Evolutionary conservation across 176 grass and related monocot genomes (phyloP).

Genomic region (Puya raimondii): DNA sequence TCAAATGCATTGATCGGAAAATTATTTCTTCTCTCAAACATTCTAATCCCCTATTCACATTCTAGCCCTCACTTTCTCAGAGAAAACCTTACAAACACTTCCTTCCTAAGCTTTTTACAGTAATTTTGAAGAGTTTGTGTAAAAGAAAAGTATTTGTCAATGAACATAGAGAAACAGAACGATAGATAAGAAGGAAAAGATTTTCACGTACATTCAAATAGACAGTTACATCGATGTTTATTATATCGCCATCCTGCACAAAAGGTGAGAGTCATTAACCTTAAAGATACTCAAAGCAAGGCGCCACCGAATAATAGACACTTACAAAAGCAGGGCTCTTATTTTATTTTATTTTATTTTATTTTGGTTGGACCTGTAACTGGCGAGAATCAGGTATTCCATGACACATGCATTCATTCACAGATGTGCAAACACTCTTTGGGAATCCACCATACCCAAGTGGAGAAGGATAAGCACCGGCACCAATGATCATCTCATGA

Average conservation of each 20-base stretch:
- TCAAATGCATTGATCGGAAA: too few species aligned
- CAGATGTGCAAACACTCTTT: constrained; percentile 94
- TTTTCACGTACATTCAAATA: constrained; percentile 73
- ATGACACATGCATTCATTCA: constrained; percentile 97
- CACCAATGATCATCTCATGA: constrained; percentile 91
- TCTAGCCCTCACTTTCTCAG: too few species aligned
- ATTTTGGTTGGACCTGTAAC: constrained; percentile 42
- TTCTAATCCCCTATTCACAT: too few species aligned
- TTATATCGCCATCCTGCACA: constrained; percentile 93
- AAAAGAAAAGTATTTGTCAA: neutral
- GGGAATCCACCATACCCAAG: constrained; percentile 91
- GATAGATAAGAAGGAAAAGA: neutral
- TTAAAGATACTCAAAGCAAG: constrained; percentile 1
- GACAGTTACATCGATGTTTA: constrained; percentile 95
- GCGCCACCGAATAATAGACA: neutral
- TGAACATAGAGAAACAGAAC: neutral
- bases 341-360: too few species aligned
- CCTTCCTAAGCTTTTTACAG: neutral
- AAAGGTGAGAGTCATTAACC: neutral
- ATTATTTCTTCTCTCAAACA: too few species aligned
- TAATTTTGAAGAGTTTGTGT: neutral
- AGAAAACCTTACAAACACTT: too few species aligned
- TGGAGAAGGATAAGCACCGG: constrained; percentile 93
- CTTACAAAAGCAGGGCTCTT: too few species aligned
- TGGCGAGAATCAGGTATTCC: constrained; percentile 91